Conservation (phyloP, 2,329 filamentous ascomycete genomes). For the Hirsutella thompsonii region DNA sequence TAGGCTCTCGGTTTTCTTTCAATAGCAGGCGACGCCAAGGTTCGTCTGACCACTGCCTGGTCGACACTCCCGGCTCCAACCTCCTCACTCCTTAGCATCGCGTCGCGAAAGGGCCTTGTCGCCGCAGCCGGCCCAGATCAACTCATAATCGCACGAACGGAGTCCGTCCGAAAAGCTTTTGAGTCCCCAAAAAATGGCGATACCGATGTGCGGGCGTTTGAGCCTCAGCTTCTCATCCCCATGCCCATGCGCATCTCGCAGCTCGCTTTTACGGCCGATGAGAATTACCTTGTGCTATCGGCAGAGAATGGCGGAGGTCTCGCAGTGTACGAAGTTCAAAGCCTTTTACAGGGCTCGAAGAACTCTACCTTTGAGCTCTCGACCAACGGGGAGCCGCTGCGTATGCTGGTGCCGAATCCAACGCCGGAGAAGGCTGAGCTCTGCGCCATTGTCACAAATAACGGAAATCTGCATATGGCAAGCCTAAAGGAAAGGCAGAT, state of each 20-base stretch:
- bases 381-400: constrained; percentile 62
- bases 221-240: constrained; percentile 59
- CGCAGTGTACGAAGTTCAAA: constrained; percentile 66
- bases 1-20: constrained; percentile 70
- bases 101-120: constrained; percentile 65
- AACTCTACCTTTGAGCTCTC: constrained; percentile 61
- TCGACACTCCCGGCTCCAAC: constrained; percentile 60
- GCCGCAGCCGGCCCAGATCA: constrained; percentile 78
- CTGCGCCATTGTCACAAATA: constrained; percentile 67
- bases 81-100: constrained; percentile 73
- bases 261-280: constrained; percentile 81
- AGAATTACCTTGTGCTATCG: constrained; percentile 70
- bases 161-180: constrained; percentile 66
- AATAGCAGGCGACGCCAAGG: constrained; percentile 66
- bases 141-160: constrained; percentile 64
- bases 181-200: constrained; percentile 43
- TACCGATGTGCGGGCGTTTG: constrained; percentile 55
- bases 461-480: constrained; percentile 73
- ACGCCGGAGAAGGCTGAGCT: constrained; percentile 57
- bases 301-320: constrained; percentile 72
- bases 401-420: constrained; percentile 70
- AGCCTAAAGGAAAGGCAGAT: constrained; percentile 59
- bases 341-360: constrained; percentile 51
- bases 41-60: constrained; percentile 74
- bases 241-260: constrained; percentile 72